phyloP scores from a whole-genome alignment of 208 protist genomes.

The Wallacemonas rigidus region DNA sequence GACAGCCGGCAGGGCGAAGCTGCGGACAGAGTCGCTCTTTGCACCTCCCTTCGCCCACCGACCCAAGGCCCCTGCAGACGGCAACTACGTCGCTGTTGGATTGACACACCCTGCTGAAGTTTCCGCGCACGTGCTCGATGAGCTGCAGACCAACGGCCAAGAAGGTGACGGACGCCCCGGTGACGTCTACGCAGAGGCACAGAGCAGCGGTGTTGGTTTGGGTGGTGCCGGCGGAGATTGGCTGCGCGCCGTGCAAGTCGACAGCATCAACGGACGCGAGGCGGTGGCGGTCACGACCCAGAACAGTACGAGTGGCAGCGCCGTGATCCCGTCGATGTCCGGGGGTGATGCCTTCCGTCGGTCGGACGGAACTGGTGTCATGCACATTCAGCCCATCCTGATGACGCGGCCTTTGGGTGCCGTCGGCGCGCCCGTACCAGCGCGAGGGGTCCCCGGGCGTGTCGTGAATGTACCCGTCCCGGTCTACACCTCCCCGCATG shows the following conservation, averaged over 20 bases:
- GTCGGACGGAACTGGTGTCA: neutral
- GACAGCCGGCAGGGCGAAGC: neutral
- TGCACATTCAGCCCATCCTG: conserved; percentile 13
- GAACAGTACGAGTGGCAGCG: no score
- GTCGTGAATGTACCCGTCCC: neutral
- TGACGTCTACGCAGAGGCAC: no score
- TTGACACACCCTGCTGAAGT: neutral
- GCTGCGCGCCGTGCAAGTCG: no score
- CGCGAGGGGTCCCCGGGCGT: neutral
- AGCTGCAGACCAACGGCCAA: no score
- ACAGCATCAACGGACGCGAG: no score
- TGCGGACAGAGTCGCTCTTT: conserved; percentile 13
- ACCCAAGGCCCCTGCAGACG: neutral
- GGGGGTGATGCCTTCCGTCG: no score
- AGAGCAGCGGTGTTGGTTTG: no score
- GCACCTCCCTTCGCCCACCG: conserved; percentile 7
- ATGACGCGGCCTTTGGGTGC: neutral
- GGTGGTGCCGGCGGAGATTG: no score
- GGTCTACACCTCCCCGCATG: conserved; percentile 9
- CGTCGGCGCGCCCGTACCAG: conserved; percentile 1
- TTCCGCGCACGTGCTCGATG: neutral
- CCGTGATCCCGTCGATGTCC: no score
- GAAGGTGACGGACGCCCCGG: no score
- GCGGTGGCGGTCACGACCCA: no score
- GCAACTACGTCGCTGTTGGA: conserved; percentile 5